Base-by-base conservation (phyloP, 2,329 filamentous ascomycete genomes). In the Harringtonia lauricola region DNA sequence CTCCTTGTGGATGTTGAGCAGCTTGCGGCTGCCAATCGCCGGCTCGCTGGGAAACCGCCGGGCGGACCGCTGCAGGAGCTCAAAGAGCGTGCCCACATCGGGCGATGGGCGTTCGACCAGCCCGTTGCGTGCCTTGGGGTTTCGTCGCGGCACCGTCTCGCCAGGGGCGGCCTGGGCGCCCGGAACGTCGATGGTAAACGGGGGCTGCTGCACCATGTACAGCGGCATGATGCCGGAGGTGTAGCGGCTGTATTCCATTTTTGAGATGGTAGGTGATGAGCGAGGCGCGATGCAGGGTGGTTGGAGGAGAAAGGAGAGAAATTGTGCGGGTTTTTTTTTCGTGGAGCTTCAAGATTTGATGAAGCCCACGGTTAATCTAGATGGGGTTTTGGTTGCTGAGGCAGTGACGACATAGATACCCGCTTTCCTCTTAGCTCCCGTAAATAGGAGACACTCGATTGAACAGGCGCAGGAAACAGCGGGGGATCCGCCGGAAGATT, bases 61-160 rank as follows among this genome's bases (percentile, higher is more conserved):
- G 36, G 83, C 81, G 53, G 81, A 80, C 54, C 79, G 74, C 57
- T 74, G 74, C 56, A 94, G 69, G 51, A 94, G 76, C 55, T 94
- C 85, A 65, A 79, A 92, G 54, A 87, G 75, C 43, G 87, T 95
- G 52, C 72, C 66, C 59, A 90, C 72, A 49, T 81, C 83, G 51
- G 34, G 81, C 73, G 43, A 77, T 70, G 86, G 85, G 10, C 68
- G 74, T 43, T 71, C 68, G 49, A 77, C 66, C 46, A 94, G 78
- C 41, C 73, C 78, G 54, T 94, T 72, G 60, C 83, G 85, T 50
- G 82, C 77, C 47, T 71, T 69, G 44, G 76, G 70, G 60, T 94
- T 80, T 47, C 87, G 77, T 54, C 86, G 82, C 33, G 88, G 87
- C 51, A 87, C 80, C 40, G 88, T 90, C 69, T 95, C 87, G 66